These are phyloP conservation scores for Artemisia argyi DNA, from an alignment of 129 eudicot genomes.

Conservation along the genomic window DNA sequence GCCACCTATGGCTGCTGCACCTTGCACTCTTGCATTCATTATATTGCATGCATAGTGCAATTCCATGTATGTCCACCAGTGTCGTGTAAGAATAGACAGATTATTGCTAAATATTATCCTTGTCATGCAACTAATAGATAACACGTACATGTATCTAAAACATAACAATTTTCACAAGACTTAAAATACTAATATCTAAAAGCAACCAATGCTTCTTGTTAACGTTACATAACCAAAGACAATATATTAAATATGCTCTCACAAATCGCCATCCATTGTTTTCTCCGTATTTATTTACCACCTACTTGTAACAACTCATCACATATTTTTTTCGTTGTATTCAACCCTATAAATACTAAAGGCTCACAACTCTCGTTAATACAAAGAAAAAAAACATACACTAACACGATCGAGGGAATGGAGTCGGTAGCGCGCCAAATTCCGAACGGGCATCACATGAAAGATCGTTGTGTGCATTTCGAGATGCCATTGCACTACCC, in stretches of 20 bases:
- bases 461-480: conserved; percentile 38
- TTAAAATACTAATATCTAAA: background rate
- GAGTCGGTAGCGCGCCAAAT: conserved; percentile 34
- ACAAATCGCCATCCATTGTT: conserved; percentile 35
- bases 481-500: conserved; percentile 87
- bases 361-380: background rate
- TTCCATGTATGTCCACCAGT: too few relatives aligned
- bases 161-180: background rate
- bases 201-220: conserved; percentile 29
- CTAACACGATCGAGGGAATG: conserved; percentile 29
- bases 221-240: conserved; percentile 35
- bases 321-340: background rate
- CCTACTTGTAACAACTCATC: conserved; percentile 39
- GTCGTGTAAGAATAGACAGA: too few relatives aligned
- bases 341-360: conserved; percentile 23
- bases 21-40: too few relatives aligned
- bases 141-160: background rate
- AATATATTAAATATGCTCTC: conserved; percentile 27
- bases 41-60: too few relatives aligned
- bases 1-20: too few relatives aligned
- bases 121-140: too few relatives aligned
- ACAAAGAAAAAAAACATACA: background rate
- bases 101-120: too few relatives aligned
- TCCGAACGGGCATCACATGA: conserved; percentile 19
- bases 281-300: conserved; percentile 35